phyloP scores from a whole-genome alignment of 257 asterid species.

The Nicotiana obtusifolia region DNA sequence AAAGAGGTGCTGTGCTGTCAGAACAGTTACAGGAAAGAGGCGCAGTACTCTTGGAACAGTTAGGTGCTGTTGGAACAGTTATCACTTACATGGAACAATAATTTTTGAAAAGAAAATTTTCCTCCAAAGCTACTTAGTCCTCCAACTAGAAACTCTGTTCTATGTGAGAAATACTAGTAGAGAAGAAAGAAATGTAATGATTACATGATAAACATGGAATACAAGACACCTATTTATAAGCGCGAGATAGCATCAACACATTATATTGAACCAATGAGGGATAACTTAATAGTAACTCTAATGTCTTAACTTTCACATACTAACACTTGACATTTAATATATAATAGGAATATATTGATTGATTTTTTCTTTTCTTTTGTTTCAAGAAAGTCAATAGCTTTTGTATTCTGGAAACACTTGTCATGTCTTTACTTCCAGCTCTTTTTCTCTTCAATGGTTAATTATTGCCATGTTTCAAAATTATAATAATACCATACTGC shows the following conservation, averaged over 20 bases:
- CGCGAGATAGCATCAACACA: no score
- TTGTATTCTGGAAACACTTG: no score
- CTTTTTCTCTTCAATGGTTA: neutral
- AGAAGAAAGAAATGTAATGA: neutral
- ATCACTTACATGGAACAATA: neutral
- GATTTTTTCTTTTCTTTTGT: neutral
- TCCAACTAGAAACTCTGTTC: neutral
- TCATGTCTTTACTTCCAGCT: neutral
- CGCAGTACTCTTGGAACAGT: neutral
- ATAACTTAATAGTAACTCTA: neutral
- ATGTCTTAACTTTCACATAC: neutral
- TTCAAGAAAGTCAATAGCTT: neutral
- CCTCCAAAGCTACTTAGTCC: neutral
- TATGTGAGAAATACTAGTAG: neutral
- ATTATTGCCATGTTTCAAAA: neutral
- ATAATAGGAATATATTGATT: neutral
- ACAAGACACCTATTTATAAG: no score
- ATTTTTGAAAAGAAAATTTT: neutral
- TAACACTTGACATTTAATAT: neutral
- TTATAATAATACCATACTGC: neutral
- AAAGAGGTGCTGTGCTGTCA: neutral
- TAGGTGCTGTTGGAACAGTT: neutral
- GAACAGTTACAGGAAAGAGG: neutral
- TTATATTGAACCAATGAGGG: neutral
- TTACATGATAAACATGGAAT: neutral